Evolutionary conservation across 495 filamentous ascomycete species (phyloP).

Genomic region (Diplogelasinospora grovesii): DNA sequence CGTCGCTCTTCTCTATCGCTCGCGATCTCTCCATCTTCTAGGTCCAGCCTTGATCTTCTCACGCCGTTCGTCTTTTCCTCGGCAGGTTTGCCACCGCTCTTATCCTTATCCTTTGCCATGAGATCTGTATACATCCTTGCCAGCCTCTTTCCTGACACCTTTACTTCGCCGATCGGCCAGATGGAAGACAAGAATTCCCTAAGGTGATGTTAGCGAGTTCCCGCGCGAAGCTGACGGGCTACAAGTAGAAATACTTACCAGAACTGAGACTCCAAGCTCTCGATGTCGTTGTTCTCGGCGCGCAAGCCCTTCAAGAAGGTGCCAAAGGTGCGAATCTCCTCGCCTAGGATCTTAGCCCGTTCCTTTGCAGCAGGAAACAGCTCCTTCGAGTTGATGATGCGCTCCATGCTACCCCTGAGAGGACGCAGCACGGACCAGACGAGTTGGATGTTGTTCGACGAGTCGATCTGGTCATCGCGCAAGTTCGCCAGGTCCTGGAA

Average conservation of each 20-base stretch:
- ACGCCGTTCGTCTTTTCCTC: constrained; percentile 14
- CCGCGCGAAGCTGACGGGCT: too few relatives aligned
- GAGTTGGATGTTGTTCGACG: constrained; percentile 26
- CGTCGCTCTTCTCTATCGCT: constrained; percentile 27
- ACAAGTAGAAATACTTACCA: constrained; percentile 31
- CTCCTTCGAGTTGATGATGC: constrained; percentile 37
- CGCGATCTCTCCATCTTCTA: constrained; percentile 30
- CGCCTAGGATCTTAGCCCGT: constrained; percentile 39
- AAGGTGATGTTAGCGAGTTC: too few relatives aligned
- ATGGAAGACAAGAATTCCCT: constrained; percentile 35
- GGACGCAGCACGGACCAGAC: constrained; percentile 40
- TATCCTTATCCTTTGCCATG: constrained; percentile 19
- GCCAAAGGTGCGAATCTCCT: constrained; percentile 39
- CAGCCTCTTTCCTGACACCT: constrained; percentile 32
- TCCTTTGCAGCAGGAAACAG: constrained; percentile 37
- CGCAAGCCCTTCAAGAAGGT: constrained; percentile 36
- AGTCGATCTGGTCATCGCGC: constrained; percentile 26
- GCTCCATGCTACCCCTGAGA: constrained; percentile 36
- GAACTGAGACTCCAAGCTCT: constrained; percentile 38
- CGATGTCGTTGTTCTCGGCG: constrained; percentile 30
- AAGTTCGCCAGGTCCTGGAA: constrained; percentile 28
- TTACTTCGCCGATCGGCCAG: constrained; percentile 34
- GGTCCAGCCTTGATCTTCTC: constrained; percentile 16
- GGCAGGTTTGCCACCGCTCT: too few relatives aligned
- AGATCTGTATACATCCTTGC: constrained; percentile 43